Base-by-base conservation (phyloP, 2,329 filamentous ascomycete species). In the Didymella segeticola region DNA sequence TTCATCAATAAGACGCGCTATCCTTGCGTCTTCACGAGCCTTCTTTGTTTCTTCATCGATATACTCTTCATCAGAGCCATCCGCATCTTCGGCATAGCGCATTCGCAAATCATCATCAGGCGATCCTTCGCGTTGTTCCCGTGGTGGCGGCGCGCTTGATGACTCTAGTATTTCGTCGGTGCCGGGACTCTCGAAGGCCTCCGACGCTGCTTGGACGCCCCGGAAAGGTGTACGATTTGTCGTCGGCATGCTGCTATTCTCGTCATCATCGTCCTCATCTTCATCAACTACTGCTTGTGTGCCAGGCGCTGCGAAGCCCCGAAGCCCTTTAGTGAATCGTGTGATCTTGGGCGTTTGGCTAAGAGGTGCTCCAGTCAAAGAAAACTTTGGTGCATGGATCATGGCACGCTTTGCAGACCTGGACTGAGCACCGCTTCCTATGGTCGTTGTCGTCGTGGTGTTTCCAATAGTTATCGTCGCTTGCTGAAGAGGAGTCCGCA, bases 381-480 rank as follows among this genome's bases (percentile, higher is more conserved):
- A 67, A 36, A 70, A 71, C 39, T 73, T 74, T 9, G 76, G 75
- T 10, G 71, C 72, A 39, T 79, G 74, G 15, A 78, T 77, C 34
- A 75, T 72, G 39, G 76, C 75, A 50, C 72, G 76, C 52, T 74
- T 80, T 58, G 84, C 83, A 43, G 82, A 78, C 43, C 79, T 52
- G 2, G 63, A 63, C 38, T 68, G 53, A 23, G 62, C 83, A 25
- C 58, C 5, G 37, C 63, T 83, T 1, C 88, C 88, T 60, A 91
- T 81, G 26, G 86, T 81, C 17, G 86, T 87, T 0, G 84, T 88
- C 5, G 86, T 81, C 0, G 87, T 90, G 38, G 81, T 82, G 57
- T 87, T 81, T 1, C 89, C 90, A 47, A 93, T 85, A 0, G 88
- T 92, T 41, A 93, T 89, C 2, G 88, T 90, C 17, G 89, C 89